Base-by-base conservation (phyloP, 768 basidiomycete genomes). In the Dictyophora rubrovolvata region DNA sequence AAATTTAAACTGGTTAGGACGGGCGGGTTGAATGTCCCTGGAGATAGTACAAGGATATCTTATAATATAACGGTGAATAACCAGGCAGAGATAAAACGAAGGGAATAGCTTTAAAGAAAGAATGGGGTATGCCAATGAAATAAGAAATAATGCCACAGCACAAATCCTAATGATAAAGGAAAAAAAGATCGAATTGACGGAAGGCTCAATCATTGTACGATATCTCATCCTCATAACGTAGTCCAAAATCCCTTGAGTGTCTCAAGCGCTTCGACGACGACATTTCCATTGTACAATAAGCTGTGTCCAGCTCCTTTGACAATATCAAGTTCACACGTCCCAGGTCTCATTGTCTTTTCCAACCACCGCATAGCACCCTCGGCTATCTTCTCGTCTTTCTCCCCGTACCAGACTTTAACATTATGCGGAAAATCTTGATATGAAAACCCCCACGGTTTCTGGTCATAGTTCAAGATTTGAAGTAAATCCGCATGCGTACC, bases 351-450 rank as follows among this genome's bases (percentile, higher is more conserved):
- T 36, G 80, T 82, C 62, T 80, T 82, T 70, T 93, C 89, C 88
- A 93, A 89, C 91, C 92, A 95, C 64, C 87, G 73, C 46, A 98
- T 86, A 49, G 91, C 89, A 64, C 87, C 85, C 69, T 95, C 87
- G 35, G 87, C 86, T 61, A 99, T 95, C 73, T 86, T 87, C 71
- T 97, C 95, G 70, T 99, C 95, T 63, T 78, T 81, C 64, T 93
- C 89, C 2, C 95, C 95, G 63, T 93, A 93, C 92, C 92, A 97
- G 46, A 99, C 84, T 48, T 81, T 82, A 50, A 90, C 87, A 28
- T 73, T 75, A 65, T 87, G 85, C 14, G 82, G 82, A 63, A 94
- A 88, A 20, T 88, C 79, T 16, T 79, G 70, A 68, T 97, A 97
- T 10, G 85, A 85, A 72, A 96, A 94, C 0, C 91, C 95, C 89